Conservation (phyloP, 441 rosid species). For the Populus hybrid region DNA sequence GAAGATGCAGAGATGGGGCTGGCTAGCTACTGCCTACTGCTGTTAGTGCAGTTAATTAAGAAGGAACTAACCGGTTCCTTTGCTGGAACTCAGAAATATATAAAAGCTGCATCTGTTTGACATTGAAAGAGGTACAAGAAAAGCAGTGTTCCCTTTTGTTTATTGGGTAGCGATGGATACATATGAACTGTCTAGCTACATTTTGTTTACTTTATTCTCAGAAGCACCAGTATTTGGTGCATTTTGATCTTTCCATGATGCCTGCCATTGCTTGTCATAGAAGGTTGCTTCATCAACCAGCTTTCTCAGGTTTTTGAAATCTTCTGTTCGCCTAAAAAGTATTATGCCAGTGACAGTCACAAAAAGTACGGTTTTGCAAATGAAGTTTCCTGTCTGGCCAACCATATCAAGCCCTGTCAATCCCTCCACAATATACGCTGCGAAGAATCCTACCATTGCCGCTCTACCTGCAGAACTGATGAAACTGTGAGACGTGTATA, state of each 20-base stretch:
- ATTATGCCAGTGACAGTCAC: slow-evolving; percentile 29
- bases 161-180: neutral
- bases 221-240: slow-evolving; percentile 3
- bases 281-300: slow-evolving; percentile 47
- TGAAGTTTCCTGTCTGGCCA: slow-evolving; percentile 43
- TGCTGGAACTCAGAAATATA: neutral
- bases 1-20: neutral
- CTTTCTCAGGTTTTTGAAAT: slow-evolving; percentile 32
- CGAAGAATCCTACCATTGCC: slow-evolving; percentile 59
- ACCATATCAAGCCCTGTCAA: slow-evolving; percentile 46
- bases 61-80: neutral
- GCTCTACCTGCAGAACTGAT: slow-evolving; percentile 41
- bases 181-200: neutral
- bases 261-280: slow-evolving; percentile 55
- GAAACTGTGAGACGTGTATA: neutral
- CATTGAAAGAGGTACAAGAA: neutral
- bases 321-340: slow-evolving; percentile 27
- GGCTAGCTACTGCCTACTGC: neutral
- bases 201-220: neutral
- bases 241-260: slow-evolving; percentile 43
- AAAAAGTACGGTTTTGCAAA: slow-evolving; percentile 46
- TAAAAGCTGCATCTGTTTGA: neutral
- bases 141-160: no score
- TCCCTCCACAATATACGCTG: slow-evolving; percentile 38
- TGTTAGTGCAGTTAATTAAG: neutral